Evolutionary conservation across 441 rosid genomes (phyloP), one percentile per base, ranked within the genome.

Genomic region (Populus trichocarpa): DNA sequence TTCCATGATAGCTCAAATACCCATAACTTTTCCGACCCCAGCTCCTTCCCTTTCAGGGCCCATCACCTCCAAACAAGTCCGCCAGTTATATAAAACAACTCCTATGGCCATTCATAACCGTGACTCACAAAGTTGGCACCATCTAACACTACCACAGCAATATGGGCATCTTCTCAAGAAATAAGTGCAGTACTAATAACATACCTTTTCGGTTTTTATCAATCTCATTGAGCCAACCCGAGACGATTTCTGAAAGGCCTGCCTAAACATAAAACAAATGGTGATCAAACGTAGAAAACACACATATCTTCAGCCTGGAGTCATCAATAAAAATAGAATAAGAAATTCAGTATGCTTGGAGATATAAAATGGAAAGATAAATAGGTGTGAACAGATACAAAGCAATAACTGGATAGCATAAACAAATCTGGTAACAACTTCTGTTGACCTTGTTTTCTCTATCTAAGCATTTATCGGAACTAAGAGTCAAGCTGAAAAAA

Each of bases 401-500:
- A 5, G 42, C 50, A 61, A n/a, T 6, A 11, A 35, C 40, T 6
- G 1, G n/a, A 30, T 32, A 61, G 8, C 65, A 46, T 46, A 30
- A 36, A 30, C 11, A 18, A 25, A 67, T 69, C 28, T 59, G 69
- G 70, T 10, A 18, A 20, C n/a, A 77, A 25, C 14, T 20, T 26
- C 38, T 10, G 38, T 6, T 13, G 71, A 36, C 38, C 14, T 53
- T 72, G 25, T 9, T 35, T 18, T 10, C 50, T 67, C 32, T 14
- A 70, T 67, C 32, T 14, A 70, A 63, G 72, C 50, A 67, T 38
- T 36, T 26, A 28, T 11, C 32, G 30, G n/a, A 73, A 50, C 59
- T 9, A 11, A 20, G 74, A 57, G 59, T 53, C 63, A 1, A 78
- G 30, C 61, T n/a, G 73, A 11, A 46, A 78, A 40, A 22, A 78